Evolutionary conservation across 176 grass and related monocot genomes (phyloP).

Genomic region (Stipa capillata): DNA sequence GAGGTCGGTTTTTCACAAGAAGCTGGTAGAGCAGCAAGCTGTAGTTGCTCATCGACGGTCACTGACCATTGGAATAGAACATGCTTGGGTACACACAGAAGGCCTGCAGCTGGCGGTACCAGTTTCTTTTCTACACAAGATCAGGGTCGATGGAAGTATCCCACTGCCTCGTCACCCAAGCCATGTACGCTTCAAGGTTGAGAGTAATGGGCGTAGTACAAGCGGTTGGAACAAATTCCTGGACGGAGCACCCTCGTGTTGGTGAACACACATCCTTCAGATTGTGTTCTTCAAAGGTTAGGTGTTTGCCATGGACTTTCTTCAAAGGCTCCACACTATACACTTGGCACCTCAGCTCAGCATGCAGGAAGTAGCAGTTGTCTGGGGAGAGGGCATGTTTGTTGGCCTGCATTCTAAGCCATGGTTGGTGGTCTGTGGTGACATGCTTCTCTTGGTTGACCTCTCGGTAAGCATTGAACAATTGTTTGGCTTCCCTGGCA

Average conservation of each 20-base stretch:
- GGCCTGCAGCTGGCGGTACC: not conserved
- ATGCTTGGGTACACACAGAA: constrained; percentile 3
- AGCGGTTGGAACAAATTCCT: constrained; percentile 17
- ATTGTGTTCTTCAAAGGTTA: constrained; percentile 38
- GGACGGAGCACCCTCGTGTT: constrained; percentile 1
- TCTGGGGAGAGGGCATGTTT: not conserved
- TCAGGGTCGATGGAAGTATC: not conserved
- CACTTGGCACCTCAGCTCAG: constrained; percentile 8
- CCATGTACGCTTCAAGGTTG: not conserved
- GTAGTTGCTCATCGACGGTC: not conserved
- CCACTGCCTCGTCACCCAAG: not conserved
- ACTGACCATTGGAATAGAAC: not conserved
- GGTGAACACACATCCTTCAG: not conserved
- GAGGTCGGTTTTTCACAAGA: not conserved
- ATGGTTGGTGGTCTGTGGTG: constrained; percentile 32
- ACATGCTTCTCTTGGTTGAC: constrained; percentile 42
- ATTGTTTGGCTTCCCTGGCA: not conserved
- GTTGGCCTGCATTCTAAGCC: not conserved
- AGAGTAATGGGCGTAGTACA: not conserved
- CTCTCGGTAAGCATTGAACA: not conserved
- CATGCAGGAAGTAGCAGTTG: constrained; percentile 18
- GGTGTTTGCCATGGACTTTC: constrained; percentile 26
- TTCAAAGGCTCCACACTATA: constrained; percentile 24
- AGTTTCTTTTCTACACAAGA: not conserved
- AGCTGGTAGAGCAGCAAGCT: not conserved